Percentiles rank a stretch among this genome's conserved stretches.
phyloP scores from a whole-genome alignment of 768 basidiomycete species.

The Xerocomellus chrysenteron region DNA sequence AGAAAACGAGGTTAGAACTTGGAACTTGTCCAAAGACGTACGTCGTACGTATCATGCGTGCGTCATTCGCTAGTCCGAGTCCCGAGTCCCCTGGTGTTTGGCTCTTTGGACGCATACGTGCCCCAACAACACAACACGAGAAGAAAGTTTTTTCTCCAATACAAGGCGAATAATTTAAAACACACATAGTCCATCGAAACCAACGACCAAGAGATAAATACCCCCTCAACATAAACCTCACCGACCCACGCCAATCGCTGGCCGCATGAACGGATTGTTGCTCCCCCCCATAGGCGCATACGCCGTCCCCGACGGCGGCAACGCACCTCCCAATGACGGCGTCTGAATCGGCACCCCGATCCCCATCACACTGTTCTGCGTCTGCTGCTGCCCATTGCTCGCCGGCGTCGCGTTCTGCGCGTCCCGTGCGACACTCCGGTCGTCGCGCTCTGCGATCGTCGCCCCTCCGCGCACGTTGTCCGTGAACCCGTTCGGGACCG shows the following conservation, averaged over 20 bases:
- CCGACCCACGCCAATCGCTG: constrained; percentile 54
- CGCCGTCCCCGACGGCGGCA: constrained; percentile 50
- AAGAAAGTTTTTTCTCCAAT: background rate
- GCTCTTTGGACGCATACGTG: too few species aligned
- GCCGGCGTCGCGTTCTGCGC: constrained; percentile 55
- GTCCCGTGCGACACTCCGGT: constrained; percentile 50
- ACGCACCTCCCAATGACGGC: constrained; percentile 36
- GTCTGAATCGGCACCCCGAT: constrained; percentile 43
- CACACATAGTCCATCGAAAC: constrained; percentile 21
- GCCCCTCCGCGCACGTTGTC: constrained; percentile 69
- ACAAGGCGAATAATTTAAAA: constrained; percentile 34
- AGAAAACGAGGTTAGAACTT: too few species aligned
- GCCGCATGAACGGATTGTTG: constrained; percentile 67
- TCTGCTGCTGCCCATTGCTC: constrained; percentile 23
- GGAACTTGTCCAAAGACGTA: too few species aligned
- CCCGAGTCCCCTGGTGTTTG: too few species aligned
- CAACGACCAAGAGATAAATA: constrained; percentile 24
- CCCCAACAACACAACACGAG: too few species aligned
- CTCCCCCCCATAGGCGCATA: constrained; percentile 60
- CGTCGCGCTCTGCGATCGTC: constrained; percentile 81
- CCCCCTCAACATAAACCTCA: constrained; percentile 22
- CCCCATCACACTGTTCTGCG: constrained; percentile 48
- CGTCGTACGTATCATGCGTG: too few species aligned
- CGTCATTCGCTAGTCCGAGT: too few species aligned
- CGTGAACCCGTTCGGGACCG: constrained; percentile 60